These are phyloP conservation scores for Chaetomium olivaceum DNA, from an alignment of 2,329 filamentous ascomycete species.

Conservation along the genomic window DNA sequence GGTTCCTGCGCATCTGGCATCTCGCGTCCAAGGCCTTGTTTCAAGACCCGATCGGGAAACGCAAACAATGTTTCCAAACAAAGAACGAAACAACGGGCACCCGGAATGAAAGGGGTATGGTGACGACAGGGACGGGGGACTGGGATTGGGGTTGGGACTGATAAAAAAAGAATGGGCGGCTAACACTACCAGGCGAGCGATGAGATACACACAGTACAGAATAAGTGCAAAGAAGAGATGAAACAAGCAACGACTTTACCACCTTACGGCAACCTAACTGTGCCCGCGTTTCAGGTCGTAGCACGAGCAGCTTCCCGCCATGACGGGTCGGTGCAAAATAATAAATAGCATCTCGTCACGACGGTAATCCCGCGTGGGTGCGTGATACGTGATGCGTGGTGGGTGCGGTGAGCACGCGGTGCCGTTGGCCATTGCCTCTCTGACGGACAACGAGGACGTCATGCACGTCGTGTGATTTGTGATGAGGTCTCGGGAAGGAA, in stretches of 20 bases:
- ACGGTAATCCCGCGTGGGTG: neutral
- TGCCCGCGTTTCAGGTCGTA: constrained; percentile 16
- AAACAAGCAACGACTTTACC: constrained; percentile 8
- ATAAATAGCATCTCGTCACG: constrained; percentile 9
- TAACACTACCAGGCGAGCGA: constrained; percentile 13
- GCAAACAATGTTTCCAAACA: constrained; percentile 20
- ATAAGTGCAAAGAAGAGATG: constrained; percentile 4
- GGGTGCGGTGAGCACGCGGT: constrained; percentile 1
- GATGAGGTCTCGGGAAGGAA: constrained; percentile 15
- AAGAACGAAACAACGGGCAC: constrained; percentile 17
- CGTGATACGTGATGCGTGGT: neutral
- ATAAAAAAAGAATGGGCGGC: constrained; percentile 29
- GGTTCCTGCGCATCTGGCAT: constrained; percentile 7
- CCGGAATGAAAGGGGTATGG: constrained; percentile 10
- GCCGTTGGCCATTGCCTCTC: constrained; percentile 1
- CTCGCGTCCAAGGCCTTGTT: constrained; percentile 9
- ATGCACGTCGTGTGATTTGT: constrained; percentile 20
- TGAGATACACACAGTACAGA: neutral
- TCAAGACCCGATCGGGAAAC: constrained; percentile 16
- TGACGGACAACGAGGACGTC: neutral
- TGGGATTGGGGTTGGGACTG: neutral
- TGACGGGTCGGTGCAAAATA: constrained; percentile 16
- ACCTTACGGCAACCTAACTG: neutral
- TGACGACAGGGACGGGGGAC: neutral
- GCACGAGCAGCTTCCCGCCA: neutral